Evolutionary conservation across 805 yeast genomes (phyloP).

Genomic region (Wickerhamiella allomyrinae): DNA sequence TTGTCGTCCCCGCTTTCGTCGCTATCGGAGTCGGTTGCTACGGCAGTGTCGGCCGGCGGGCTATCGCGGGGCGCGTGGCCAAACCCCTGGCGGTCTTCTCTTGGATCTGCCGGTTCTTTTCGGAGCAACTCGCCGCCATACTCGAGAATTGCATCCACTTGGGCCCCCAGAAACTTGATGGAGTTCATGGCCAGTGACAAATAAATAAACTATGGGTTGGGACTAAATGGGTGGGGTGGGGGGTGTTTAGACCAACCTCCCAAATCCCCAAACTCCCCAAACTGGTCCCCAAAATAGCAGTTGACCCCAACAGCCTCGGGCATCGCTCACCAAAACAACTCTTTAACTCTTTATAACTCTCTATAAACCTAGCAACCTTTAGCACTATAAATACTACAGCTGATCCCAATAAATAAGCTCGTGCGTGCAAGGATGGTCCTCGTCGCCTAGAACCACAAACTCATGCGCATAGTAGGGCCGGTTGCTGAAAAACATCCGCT

Average conservation of each 20-base stretch:
- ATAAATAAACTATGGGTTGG: too few relatives aligned
- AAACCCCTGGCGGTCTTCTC: not conserved
- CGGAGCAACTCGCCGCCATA: not conserved
- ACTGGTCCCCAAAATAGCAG: too few relatives aligned
- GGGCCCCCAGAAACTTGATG: slow-evolving; percentile 7
- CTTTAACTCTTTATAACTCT: too few relatives aligned
- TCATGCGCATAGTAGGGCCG: not conserved
- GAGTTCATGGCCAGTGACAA: slow-evolving; percentile 9
- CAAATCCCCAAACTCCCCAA: too few relatives aligned
- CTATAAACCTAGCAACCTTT: too few relatives aligned
- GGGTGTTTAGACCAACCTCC: too few relatives aligned
- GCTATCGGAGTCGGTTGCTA: not conserved
- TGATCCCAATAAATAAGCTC: slow-evolving; percentile 2
- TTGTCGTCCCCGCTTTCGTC: not conserved
- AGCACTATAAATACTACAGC: too few relatives aligned
- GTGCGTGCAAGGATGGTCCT: not conserved
- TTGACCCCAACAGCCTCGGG: too few relatives aligned
- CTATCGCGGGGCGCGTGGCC: not conserved
- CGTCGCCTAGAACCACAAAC: slow-evolving; percentile 1
- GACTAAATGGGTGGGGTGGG: too few relatives aligned
- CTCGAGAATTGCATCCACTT: slow-evolving; percentile 7
- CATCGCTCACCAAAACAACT: too few relatives aligned
- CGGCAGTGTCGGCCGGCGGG: not conserved
- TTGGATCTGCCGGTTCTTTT: not conserved
- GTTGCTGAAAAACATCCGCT: not conserved